Base-by-base conservation (phyloP, 1,284 basidiomycete species). In the Ceraceosorus guamensis region DNA sequence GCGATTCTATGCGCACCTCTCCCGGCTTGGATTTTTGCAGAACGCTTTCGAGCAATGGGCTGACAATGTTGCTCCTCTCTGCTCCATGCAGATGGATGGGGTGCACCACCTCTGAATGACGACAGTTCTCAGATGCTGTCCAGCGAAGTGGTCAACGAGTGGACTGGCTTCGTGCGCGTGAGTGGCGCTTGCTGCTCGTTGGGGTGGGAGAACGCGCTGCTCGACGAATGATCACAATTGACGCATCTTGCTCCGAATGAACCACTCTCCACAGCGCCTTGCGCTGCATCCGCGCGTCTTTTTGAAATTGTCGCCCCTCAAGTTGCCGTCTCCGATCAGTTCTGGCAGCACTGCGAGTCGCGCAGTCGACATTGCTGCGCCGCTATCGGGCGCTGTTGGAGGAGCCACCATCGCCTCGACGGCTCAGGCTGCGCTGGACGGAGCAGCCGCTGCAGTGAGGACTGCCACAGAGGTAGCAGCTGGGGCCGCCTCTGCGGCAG, bases 141-240 rank as follows among this genome's bases (percentile, higher is more conserved):
- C 52, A 53, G 45, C 41, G 13, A 53, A 32, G 52, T 48, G n/a
- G 8, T 46, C 33, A 18, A 48, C 4, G 35, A 48, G 14, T 53
- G 52, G 52, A 46, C 39, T 11, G 41, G 46, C 46, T 53, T 53
- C 35, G 48, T 53, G 31, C 14, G 52, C 14, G 50, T 52, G 33
- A 52, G 50, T 39, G 10, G 11, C 3, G 39, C 30, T 50, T 11
- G 16, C 13, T 11, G 16, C 46, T 30, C 46, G 16, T 41, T 30
- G 46, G 3, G 46, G 16, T 48, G 14, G 18, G 33, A 2, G 33
- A 48, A n/a, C n/a, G 14, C 13, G n/a, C 13, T 50, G n/a, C n/a
- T 8, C 30, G 32, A 10, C 24, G 10, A 50, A 7, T 30, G n/a
- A 50, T 8, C 11, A 16, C 33, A 10, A 10, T 31, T 50, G 32